A percentile compares a stretch with the other conserved stretches of the same genome.
Conservation (phyloP, 352 stramenopile species). For the Pythium dissimile region DNA sequence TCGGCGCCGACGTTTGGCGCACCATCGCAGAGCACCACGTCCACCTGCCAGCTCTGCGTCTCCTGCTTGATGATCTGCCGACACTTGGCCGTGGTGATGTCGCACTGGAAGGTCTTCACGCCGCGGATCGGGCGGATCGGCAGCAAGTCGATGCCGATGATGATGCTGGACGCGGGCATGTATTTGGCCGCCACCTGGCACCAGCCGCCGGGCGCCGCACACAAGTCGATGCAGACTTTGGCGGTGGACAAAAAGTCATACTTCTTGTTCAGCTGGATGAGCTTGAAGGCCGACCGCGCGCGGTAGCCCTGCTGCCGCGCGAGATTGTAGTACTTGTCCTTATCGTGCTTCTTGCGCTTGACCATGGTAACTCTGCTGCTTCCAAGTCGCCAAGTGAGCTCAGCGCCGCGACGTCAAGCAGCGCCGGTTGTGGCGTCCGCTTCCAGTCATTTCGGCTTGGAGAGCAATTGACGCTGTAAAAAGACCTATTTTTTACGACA, state of each 20-base stretch:
- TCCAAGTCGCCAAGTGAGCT: constrained; percentile 19
- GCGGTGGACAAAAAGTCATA: constrained; percentile 97
- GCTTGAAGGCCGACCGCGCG: constrained; percentile 98
- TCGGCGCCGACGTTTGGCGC: constrained; percentile 98
- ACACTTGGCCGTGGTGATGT: constrained; percentile 92
- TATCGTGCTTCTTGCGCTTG: constrained; percentile 98
- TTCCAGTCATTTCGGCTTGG: constrained; percentile 26
- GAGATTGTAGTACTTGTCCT: constrained; percentile 99
- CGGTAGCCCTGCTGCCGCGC: constrained; percentile 98
- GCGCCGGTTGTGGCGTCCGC: constrained; percentile 3
- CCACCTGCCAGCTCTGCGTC: constrained; percentile 90
- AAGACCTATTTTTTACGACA: constrained; percentile 18
- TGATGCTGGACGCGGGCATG: constrained; percentile 94
- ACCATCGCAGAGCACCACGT: constrained; percentile 99
- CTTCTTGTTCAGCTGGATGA: constrained; percentile 99
- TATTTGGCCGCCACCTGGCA: constrained; percentile 92
- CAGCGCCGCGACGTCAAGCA: background rate
- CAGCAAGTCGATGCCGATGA: constrained; percentile 97
- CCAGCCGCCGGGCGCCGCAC: constrained; percentile 98
- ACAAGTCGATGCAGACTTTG: constrained; percentile 98
- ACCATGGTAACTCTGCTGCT: constrained; percentile 59
- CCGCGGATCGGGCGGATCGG: constrained; percentile 96
- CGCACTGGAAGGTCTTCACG: constrained; percentile 97
- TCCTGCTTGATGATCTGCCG: constrained; percentile 92
- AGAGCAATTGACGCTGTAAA: constrained; percentile 8